Conservation (phyloP, 495 filamentous ascomycete species). For the Patellaria atrata region DNA sequence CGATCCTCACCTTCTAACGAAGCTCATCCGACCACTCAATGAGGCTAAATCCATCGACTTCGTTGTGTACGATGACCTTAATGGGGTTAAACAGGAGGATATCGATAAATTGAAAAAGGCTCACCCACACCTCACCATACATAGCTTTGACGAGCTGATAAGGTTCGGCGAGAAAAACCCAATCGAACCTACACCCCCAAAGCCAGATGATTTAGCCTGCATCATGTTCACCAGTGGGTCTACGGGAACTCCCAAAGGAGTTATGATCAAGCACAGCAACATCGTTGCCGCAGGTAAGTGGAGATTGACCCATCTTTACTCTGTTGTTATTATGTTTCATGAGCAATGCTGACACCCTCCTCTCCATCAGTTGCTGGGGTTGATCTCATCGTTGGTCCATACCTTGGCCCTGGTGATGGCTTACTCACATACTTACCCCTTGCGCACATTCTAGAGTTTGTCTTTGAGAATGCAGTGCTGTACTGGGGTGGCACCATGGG, state of each 20-base stretch:
- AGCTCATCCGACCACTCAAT: constrained; percentile 68
- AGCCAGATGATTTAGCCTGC: constrained; percentile 79
- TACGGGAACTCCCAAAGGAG: constrained; percentile 93
- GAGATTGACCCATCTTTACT: constrained; percentile 1
- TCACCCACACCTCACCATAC: constrained; percentile 52
- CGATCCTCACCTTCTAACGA: constrained; percentile 69
- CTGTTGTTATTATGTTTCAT: too few species aligned
- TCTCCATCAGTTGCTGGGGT: constrained; percentile 61
- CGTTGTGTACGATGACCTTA: constrained; percentile 80
- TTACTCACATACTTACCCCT: constrained; percentile 86
- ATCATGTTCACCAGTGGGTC: constrained; percentile 99
- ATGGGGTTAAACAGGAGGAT: constrained; percentile 60
- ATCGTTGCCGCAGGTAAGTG: constrained; percentile 73
- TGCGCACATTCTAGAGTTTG: constrained; percentile 92
- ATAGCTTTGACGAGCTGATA: constrained; percentile 74
- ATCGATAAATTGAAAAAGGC: constrained; percentile 64
- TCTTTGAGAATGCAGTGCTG: constrained; percentile 85
- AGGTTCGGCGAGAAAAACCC: constrained; percentile 74
- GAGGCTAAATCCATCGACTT: constrained; percentile 63
- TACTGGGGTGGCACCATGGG: constrained; percentile 97
- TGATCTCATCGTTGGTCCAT: constrained; percentile 67
- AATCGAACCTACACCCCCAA: constrained; percentile 65
- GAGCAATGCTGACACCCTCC: background rate
- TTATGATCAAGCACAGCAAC: constrained; percentile 75
- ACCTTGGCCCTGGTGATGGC: constrained; percentile 72